These are phyloP conservation scores for Niebla homalea DNA, from an alignment of 495 filamentous ascomycete species.

Conservation along the genomic window DNA sequence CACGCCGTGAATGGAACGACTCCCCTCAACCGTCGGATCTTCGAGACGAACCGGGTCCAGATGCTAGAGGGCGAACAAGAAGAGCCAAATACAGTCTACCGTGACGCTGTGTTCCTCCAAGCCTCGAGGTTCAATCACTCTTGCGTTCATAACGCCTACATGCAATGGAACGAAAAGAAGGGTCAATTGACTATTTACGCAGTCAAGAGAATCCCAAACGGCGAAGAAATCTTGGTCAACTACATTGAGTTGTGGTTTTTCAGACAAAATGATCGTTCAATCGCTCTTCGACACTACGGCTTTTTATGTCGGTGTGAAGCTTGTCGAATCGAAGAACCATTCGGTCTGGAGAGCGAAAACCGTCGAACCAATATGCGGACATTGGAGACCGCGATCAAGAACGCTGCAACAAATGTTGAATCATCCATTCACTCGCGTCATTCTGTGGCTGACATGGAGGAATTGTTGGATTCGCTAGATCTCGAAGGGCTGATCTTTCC, in stretches of 20 bases:
- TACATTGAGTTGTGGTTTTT: not conserved
- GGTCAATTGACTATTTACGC: constrained; percentile 1
- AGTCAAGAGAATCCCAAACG: not conserved
- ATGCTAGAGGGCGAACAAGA: too few relatives aligned
- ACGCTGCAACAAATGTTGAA: too few relatives aligned
- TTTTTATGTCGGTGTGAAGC: not conserved
- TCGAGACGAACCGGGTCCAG: too few relatives aligned
- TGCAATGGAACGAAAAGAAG: not conserved
- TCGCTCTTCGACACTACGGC: not conserved
- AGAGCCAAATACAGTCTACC: too few relatives aligned
- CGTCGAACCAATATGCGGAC: not conserved
- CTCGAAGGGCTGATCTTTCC: too few relatives aligned
- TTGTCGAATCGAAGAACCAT: not conserved
- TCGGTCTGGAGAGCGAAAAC: not conserved
- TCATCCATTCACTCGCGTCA: too few relatives aligned
- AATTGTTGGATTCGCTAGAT: too few relatives aligned
- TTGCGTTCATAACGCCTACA: constrained; percentile 1
- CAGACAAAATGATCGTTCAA: not conserved
- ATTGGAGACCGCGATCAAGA: not conserved
- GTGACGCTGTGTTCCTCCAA: not conserved
- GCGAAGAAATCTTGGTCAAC: not conserved
- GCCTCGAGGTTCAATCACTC: constrained; percentile 7
- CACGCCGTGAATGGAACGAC: too few relatives aligned
- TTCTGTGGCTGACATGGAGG: too few relatives aligned
- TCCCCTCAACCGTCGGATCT: too few relatives aligned